These are phyloP conservation scores for Cetraspora pellucida DNA, from an alignment of 192 early-diverging fungal genomes.

Conservation along the genomic window DNA sequence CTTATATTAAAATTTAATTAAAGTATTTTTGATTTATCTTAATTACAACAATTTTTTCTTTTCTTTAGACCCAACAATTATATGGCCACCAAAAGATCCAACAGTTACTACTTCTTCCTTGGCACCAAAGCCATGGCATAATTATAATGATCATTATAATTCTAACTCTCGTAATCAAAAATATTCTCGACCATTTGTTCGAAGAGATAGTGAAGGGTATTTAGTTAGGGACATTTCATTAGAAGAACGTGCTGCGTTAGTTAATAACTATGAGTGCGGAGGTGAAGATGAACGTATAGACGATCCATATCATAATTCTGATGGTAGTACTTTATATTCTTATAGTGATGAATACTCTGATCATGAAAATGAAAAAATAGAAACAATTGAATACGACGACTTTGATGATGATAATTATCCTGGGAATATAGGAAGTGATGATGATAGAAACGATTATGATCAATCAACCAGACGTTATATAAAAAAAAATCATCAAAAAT, in stretches of 20 bases:
- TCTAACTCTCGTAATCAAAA: not conserved
- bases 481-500: not conserved
- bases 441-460: not conserved
- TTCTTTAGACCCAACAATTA: conserved; percentile 4
- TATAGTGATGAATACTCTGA: conserved; percentile 21
- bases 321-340: conserved; percentile 31
- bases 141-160: conserved; percentile 2
- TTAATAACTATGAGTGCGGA: not conserved
- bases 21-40: not conserved
- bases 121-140: conserved; percentile 31
- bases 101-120: not conserved
- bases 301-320: conserved; percentile 18
- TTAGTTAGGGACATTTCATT: conserved; percentile 26
- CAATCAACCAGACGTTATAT: not conserved
- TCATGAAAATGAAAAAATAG: not conserved
- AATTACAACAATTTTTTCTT: not conserved
- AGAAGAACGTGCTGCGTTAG: not conserved
- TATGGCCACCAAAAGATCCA: conserved; percentile 35
- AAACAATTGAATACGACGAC: not conserved
- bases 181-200: not conserved
- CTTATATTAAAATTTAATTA: not conserved
- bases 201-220: conserved; percentile 32
- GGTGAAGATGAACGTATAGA: not conserved
- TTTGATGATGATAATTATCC: conserved; percentile 17
- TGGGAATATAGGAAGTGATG: not conserved